Evolutionary conservation across 1,284 basidiomycete genomes (phyloP), one percentile per base, ranked within the genome.

Genomic region (Schizophyllum amplum): DNA sequence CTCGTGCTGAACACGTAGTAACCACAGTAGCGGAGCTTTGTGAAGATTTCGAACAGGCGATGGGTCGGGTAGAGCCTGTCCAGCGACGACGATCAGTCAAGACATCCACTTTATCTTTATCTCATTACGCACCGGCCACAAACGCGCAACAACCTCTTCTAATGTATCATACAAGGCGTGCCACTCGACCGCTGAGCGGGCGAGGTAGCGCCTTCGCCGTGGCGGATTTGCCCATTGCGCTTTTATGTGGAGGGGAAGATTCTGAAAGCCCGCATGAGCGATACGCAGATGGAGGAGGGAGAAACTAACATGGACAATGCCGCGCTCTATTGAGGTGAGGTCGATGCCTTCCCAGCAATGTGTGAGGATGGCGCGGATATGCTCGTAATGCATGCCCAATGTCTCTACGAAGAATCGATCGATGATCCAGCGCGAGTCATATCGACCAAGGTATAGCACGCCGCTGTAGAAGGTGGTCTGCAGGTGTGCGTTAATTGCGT

Each of bases 331-430:
- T 24, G 75, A 76, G 42, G 66, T 63, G 52, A 81, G 62, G 0
- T 76, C 73, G 0, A 71, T 54, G 1, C 71, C 67, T n/a, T 60
- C 63, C 73, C 75, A 78, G 50, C 72, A 66, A 11, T 66, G 63
- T 47, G 69, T 64, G 23, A 84, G 59, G 42, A 69, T 68, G 9
- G 69, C 63, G 24, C 70, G 64, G 47, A 87, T 71, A 24, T 65
- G 63, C 22, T 73, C 71, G 63, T 81, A 85, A 9, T 75, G 68
- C 17, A 82, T 62, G 1, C 82, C 84, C 2, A 84, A 68, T 0
- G 78, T 81, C 64, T 90, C 87, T 42, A 69, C 65, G 65, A 87
- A 88, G 64, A 89, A 86, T n/a, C 75, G 78, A 49, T 86, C 80
- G 0, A 84, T 70, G 51, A 86, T 67, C 78, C 86, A 87, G 26